A percentile compares a stretch with the other conserved stretches of the same genome.
Conservation (phyloP, 805 yeast genomes). For the Pichia membranifaciens region DNA sequence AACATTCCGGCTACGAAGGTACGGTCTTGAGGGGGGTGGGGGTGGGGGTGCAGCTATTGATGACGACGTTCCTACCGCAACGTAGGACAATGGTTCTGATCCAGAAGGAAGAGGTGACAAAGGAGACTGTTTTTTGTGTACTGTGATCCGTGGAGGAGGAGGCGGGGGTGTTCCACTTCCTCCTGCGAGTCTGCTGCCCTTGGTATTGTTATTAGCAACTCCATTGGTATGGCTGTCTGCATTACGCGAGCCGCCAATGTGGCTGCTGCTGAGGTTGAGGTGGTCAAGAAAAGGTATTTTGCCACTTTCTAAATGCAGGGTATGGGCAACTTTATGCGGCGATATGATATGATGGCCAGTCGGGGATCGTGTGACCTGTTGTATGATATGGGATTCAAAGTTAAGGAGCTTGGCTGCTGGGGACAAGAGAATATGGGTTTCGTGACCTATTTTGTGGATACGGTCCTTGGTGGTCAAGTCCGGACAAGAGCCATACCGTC, state of each 20-base stretch:
- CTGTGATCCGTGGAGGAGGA: not conserved
- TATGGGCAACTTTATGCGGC: conserved; percentile 1
- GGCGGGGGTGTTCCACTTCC: not conserved
- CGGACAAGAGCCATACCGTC: too few relatives aligned
- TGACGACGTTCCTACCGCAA: not conserved
- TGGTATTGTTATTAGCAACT: not conserved
- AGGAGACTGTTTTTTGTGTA: not conserved
- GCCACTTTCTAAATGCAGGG: conserved; percentile 1
- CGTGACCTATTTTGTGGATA: not conserved
- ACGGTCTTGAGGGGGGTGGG: conserved; percentile 5
- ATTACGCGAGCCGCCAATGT: not conserved
- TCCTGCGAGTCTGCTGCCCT: not conserved
- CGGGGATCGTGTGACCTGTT: conserved; percentile 1
- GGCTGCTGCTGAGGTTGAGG: not conserved
- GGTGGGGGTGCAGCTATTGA: conserved; percentile 1
- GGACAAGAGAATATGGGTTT: not conserved
- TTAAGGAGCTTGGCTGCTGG: not conserved
- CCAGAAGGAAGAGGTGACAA: not conserved
- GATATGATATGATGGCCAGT: not conserved
- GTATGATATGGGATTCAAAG: not conserved
- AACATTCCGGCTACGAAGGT: not conserved
- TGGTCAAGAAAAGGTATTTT: not conserved
- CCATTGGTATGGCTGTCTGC: not conserved
- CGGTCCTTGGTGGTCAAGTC: not conserved
- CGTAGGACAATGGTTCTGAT: too few relatives aligned